Conservation (phyloP, 2,329 filamentous ascomycete genomes). For the Cyphellophora attinorum region DNA sequence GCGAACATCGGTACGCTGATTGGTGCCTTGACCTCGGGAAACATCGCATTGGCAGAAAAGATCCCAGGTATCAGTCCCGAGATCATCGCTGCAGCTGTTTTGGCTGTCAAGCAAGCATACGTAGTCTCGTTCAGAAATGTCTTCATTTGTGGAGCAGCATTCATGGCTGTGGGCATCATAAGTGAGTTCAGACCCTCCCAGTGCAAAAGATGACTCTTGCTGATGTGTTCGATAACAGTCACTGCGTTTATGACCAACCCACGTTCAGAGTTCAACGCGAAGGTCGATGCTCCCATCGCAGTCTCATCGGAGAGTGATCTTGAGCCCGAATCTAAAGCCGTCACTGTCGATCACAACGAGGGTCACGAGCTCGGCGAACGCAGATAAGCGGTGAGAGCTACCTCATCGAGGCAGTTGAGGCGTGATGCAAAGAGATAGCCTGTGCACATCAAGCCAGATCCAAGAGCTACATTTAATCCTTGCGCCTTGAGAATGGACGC, state of each 20-base stretch:
- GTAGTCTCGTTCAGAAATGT: too few species aligned
- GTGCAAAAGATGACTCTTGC: background rate
- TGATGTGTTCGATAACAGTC: conserved; percentile 2
- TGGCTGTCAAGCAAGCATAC: conserved; percentile 5
- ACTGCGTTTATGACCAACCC: conserved; percentile 4
- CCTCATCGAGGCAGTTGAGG: conserved; percentile 2
- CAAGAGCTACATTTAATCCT: too few species aligned
- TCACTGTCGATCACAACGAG: conserved; percentile 2
- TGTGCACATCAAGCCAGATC: too few species aligned
- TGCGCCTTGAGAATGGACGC: too few species aligned
- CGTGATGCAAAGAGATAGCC: too few species aligned
- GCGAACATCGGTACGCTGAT: conserved; percentile 4
- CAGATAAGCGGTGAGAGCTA: too few species aligned
- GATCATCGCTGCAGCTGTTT: conserved; percentile 5
- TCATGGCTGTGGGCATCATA: too few species aligned
- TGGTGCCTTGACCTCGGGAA: conserved; percentile 4
- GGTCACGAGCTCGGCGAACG: conserved; percentile 1
- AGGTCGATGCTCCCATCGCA: conserved; percentile 5
- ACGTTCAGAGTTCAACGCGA: conserved; percentile 6
- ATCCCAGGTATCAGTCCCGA: conserved; percentile 5
- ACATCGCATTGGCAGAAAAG: background rate
- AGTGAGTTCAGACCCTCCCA: conserved; percentile 1
- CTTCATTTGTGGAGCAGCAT: too few species aligned
- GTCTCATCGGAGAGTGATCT: conserved; percentile 4
- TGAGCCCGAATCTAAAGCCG: conserved; percentile 4